Base-by-base conservation (phyloP, 2,329 filamentous ascomycete species). In the Diaporthe amygdali region DNA sequence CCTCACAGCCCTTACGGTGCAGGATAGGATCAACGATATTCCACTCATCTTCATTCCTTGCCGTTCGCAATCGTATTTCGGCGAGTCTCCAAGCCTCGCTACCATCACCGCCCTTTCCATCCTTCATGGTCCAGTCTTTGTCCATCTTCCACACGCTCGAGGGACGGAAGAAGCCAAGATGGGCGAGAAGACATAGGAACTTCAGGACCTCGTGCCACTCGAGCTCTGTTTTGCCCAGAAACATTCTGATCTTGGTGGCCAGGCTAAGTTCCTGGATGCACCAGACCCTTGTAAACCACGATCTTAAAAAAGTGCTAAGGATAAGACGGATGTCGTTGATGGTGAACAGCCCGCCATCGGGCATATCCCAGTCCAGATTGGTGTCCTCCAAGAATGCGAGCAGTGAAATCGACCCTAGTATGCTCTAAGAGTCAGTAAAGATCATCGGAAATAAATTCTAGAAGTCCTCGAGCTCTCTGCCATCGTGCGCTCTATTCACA, bases 81-180 rank as follows among this genome's bases (percentile, higher is more conserved):
- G 54, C 67, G 25, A 69, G 67, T 49, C 55, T 51, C 67, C 67
- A 69, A 14, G 67, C 67, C 22, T 69, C 67, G 55, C 67, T 69
- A 6, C 67, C 54, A 30, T 69, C 67, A 20, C 67, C 67, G 9
- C 67, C 67, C 8, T 49, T 69, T 0, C 67, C 67, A 12, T 69
- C 67, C 39, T 47, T 32, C 27, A 30, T 68, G 12, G 66, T 68
- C 66, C 66, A 68, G 10, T 49, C 66, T 9, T 55, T 41, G 14
- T 68, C 66, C 32, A 68, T 54, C 14, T 68, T 68, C 66, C 66
- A 68, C 12, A 54, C 44, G 32, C 52, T 70, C 12, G 66, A 49
- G 7, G 37, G 51, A 34, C 66, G 66, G 49, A 68, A 68, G 66
- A 68, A 68, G 27, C 66, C 66, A 3, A 68, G 25, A 25, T 68